Percentiles rank a stretch among this genome's conserved stretches.
phyloP scores from a whole-genome alignment of 352 stramenopile genomes.

The Pythium utonaiense region DNA sequence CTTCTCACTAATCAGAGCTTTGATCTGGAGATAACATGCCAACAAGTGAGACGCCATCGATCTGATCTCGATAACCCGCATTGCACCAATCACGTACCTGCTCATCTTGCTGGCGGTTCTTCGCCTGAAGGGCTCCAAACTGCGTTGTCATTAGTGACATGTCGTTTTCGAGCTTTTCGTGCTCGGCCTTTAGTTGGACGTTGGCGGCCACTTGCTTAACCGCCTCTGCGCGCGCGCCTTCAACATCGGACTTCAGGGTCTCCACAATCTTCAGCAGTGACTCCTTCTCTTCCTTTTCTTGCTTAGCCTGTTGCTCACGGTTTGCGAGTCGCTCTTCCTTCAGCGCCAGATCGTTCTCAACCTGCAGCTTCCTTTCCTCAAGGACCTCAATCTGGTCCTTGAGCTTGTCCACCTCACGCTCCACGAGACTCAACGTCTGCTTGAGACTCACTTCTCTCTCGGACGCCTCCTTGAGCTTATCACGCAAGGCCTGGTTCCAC shows the following conservation, averaged over 20 bases:
- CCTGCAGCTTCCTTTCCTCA: not conserved
- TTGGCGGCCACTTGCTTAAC: not conserved
- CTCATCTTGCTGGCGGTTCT: slow-evolving; percentile 7
- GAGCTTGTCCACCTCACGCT: not conserved
- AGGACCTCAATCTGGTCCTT: slow-evolving; percentile 11
- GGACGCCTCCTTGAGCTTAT: slow-evolving; percentile 8
- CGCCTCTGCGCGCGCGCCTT: not conserved
- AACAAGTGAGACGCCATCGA: too few relatives aligned
- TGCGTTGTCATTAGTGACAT: slow-evolving; percentile 15
- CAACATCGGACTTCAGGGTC: not conserved
- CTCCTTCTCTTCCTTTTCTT: not conserved
- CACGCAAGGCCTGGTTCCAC: slow-evolving; percentile 15
- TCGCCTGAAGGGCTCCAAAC: slow-evolving; percentile 2
- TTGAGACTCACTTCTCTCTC: slow-evolving; percentile 17
- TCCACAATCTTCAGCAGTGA: slow-evolving; percentile 1
- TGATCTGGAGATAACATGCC: slow-evolving; percentile 5
- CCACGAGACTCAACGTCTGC: not conserved
- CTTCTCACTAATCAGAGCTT: slow-evolving; percentile 7
- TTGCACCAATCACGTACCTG: too few relatives aligned
- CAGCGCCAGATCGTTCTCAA: slow-evolving; percentile 6
- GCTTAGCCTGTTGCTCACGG: slow-evolving; percentile 12
- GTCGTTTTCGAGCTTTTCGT: slow-evolving; percentile 9
- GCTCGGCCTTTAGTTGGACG: slow-evolving; percentile 3
- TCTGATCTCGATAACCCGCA: too few relatives aligned
- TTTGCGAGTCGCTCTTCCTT: slow-evolving; percentile 9